phyloP scores from a whole-genome alignment of 2,329 filamentous ascomycete genomes.

The Aspergillus bombycis region DNA sequence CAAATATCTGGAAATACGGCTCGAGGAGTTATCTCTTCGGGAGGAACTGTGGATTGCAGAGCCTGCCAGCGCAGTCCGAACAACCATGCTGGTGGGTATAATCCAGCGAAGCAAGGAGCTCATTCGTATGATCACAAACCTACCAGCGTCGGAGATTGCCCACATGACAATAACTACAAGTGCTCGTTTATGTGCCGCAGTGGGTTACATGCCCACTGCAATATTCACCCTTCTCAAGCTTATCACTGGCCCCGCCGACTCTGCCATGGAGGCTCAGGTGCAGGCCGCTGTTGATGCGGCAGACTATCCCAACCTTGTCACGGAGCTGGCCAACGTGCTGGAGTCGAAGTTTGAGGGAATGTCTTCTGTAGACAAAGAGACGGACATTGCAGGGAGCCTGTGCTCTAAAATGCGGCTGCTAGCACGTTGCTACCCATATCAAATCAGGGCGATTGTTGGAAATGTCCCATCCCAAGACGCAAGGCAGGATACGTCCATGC shows the following conservation, averaged over 20 bases:
- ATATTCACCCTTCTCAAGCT: background rate
- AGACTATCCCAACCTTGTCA: background rate
- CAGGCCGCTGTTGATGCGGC: background rate
- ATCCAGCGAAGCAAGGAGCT: background rate
- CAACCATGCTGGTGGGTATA: background rate
- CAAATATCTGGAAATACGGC: background rate
- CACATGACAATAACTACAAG: background rate
- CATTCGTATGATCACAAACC: background rate
- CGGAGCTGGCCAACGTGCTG: background rate
- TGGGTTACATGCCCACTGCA: background rate
- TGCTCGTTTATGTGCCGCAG: background rate
- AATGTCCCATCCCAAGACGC: background rate
- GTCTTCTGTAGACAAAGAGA: background rate
- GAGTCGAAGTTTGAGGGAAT: background rate
- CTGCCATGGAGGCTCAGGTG: background rate
- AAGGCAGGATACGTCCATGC: background rate
- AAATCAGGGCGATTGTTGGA: background rate
- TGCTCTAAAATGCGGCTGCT: background rate
- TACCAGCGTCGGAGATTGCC: background rate
- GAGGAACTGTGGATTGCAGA: background rate
- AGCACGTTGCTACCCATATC: background rate
- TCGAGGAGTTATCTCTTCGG: background rate
- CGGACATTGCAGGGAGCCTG: background rate
- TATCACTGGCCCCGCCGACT: background rate
- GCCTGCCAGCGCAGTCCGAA: background rate